These are phyloP conservation scores for Pneumocystis jirovecii DNA, from an alignment of 1,139 yeast species.

Conservation along the genomic window DNA sequence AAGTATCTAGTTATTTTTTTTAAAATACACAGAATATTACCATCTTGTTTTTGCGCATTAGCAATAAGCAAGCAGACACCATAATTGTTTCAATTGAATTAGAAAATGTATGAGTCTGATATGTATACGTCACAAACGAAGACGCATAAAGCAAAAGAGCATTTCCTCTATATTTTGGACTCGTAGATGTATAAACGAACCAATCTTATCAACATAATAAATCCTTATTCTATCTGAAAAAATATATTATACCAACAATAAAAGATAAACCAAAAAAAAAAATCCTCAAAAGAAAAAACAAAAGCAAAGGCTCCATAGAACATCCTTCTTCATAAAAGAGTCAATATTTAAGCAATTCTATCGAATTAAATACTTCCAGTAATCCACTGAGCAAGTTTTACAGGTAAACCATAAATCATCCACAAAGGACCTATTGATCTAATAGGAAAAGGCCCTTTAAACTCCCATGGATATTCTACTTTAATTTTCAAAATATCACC, in stretches of 20 bases:
- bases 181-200: not conserved
- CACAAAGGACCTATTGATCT: constrained; percentile 62
- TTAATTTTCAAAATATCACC: constrained; percentile 34
- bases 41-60: constrained; percentile 28
- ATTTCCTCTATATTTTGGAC: not conserved
- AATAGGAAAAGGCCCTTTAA: constrained; percentile 41
- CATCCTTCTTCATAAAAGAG: not conserved
- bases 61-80: constrained; percentile 32
- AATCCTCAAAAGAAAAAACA: constrained; percentile 46
- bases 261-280: constrained; percentile 36
- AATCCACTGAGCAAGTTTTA: constrained; percentile 23
- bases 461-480: constrained; percentile 76
- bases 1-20: not conserved
- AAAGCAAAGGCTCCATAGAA: constrained; percentile 22
- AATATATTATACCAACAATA: constrained; percentile 11
- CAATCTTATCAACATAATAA: not conserved
- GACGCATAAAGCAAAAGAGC: constrained; percentile 7
- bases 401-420: constrained; percentile 49
- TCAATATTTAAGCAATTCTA: not conserved
- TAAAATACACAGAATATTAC: constrained; percentile 5
- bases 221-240: not conserved
- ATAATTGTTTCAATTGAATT: constrained; percentile 70
- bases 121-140: constrained; percentile 53
- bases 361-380: not conserved
- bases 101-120: constrained; percentile 78